Base-by-base conservation (phyloP, 108 stramenopile species). In the Nitzschia sp. region DNA sequence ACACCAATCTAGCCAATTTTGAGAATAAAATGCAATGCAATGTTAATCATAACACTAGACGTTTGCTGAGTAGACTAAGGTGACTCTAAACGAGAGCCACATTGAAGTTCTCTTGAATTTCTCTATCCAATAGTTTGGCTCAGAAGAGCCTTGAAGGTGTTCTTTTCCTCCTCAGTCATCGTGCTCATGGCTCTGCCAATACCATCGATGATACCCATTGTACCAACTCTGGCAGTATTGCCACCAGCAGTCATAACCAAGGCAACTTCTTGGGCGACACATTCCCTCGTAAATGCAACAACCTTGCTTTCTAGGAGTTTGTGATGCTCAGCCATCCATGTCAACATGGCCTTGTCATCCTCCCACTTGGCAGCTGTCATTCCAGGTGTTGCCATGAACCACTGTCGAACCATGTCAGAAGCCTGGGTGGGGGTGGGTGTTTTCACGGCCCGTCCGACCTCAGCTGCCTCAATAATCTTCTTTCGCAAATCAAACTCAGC, bases 401-500 rank as follows among this genome's bases (percentile, higher is more conserved):
- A 94, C 24, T 78, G 77, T 65, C 85, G 84, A 43, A 94, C 90
- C 59, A 91, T 65, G 44, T 72, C 69, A n/a, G 85, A 80, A 3
- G 90, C 93, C 62, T 91, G 82, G 21, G 82, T 41, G 1, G 90
- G 88, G 10, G 86, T 76, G 7, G 86, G 78, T 26, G 79, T 76
- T 43, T 77, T 81, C 22, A 82, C 72, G 10, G 84, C 90, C 70
- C 90, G 76, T n/a, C 93, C 93, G 20, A 94, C 89, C 70, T 85
- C 68, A 37, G 84, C 81, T 12, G 86, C 86, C 41, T 87, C 85
- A 10, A 83, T 72, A 41, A 97, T 86, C 69, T 96, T 86, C 64
- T 86, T 87, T 48, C 95, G 73, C 9, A 97, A 67, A 70, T 96
- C 96, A 67, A 97, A 97, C 73, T 98, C 98, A 17, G 96, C 97